Conservation (phyloP, 2,329 filamentous ascomycete species). For the Bipolaris gigantea region DNA sequence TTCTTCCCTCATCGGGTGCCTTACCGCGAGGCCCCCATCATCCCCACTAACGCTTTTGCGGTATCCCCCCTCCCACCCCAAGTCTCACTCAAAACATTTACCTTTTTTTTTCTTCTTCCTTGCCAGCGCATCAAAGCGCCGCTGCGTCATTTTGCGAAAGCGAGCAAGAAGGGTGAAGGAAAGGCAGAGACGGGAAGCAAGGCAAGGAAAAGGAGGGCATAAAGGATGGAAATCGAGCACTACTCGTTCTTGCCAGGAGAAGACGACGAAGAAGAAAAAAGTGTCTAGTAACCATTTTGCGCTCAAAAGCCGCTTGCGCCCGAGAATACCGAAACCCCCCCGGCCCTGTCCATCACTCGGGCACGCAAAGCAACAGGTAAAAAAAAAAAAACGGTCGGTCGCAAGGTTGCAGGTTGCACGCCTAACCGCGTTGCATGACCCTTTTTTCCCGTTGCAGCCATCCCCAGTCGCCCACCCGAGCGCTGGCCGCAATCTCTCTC, state of each 20-base stretch:
- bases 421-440: no score
- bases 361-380: background rate
- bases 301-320: no score
- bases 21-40: slow-evolving; percentile 16
- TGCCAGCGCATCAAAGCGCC: slow-evolving; percentile 2
- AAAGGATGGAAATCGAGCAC: no score
- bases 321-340: background rate
- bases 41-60: slow-evolving; percentile 9
- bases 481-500: no score
- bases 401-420: background rate
- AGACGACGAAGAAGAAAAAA: no score
- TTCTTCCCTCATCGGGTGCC: slow-evolving; percentile 15
- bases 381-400: background rate
- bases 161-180: background rate
- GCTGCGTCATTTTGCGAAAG: slow-evolving; percentile 9
- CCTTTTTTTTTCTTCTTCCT: background rate
- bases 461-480: no score
- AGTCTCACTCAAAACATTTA: background rate
- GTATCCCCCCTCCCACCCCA: background rate
- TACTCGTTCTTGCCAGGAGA: no score
- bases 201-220: no score
- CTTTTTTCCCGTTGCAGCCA: no score
- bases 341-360: background rate
- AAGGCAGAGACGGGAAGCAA: background rate
- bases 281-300: no score